phyloP scores from a whole-genome alignment of 495 filamentous ascomycete species.

The Penicillium egyptiacum region DNA sequence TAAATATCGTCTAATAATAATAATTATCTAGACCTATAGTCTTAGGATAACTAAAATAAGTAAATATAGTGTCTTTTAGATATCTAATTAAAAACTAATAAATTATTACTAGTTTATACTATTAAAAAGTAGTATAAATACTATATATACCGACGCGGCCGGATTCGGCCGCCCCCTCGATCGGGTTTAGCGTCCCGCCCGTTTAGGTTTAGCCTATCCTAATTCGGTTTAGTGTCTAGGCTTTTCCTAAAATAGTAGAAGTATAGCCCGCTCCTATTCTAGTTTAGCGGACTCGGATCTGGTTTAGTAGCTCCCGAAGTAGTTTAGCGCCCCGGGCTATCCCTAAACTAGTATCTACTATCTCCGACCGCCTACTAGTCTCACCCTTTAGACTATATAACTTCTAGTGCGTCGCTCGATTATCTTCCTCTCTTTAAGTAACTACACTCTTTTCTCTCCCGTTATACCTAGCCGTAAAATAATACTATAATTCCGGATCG shows the following conservation, averaged over 20 bases:
- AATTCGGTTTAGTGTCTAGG: conserved; percentile 1
- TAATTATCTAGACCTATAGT: neutral
- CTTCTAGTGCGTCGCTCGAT: conserved; percentile 10
- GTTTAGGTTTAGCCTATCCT: conserved; percentile 1
- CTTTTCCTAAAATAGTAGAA: conserved; percentile 2
- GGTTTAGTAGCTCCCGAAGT: neutral
- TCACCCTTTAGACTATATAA: conserved; percentile 2
- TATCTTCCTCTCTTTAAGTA: conserved; percentile 3
- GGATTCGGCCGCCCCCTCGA: conserved; percentile 11
- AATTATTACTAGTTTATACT: neutral
- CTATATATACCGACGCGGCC: conserved; percentile 4
- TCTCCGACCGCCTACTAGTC: conserved; percentile 1
- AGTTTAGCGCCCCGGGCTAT: conserved; percentile 3
- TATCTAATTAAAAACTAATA: neutral
- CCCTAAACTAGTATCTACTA: conserved; percentile 1
- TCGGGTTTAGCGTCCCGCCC: conserved; percentile 6
- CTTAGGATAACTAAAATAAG: neutral
- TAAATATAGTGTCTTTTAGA: neutral
- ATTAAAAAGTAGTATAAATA: neutral
- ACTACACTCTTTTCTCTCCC: neutral
- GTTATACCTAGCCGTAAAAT: neutral
- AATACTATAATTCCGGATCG: conserved; percentile 11
- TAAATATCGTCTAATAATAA: neutral
- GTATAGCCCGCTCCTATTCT: neutral
- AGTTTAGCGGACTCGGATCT: neutral